A percentile compares a stretch with the other conserved stretches of the same genome.
These are phyloP conservation scores for Arachnomyces sp. DNA, from an alignment of 2,329 filamentous ascomycete genomes.

Conservation along the genomic window DNA sequence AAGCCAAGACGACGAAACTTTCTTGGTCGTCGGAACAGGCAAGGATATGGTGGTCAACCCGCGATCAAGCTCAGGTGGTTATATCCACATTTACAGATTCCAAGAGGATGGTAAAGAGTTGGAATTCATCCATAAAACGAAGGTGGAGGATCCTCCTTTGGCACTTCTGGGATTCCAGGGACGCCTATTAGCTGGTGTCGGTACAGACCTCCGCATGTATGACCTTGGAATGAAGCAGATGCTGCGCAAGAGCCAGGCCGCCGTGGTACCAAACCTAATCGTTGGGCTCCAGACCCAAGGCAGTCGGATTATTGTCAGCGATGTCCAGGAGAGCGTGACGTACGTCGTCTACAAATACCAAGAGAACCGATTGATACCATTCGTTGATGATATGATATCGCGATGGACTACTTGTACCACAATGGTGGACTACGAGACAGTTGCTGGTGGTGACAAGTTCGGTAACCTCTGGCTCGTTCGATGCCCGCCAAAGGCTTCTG, in stretches of 20 bases:
- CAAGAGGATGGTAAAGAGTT: slow-evolving; percentile 77
- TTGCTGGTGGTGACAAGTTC: slow-evolving; percentile 93
- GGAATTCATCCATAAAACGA: slow-evolving; percentile 94
- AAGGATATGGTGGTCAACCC: slow-evolving; percentile 80
- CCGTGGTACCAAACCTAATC: slow-evolving; percentile 73
- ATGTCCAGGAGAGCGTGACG: slow-evolving; percentile 84
- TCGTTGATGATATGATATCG: slow-evolving; percentile 80
- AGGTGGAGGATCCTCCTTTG: slow-evolving; percentile 77
- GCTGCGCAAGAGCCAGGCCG: slow-evolving; percentile 79
- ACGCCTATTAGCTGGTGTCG: slow-evolving; percentile 75
- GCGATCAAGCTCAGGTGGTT: slow-evolving; percentile 66
- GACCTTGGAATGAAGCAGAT: slow-evolving; percentile 90
- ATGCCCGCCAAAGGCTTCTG: slow-evolving; percentile 74
- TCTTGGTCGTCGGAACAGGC: slow-evolving; percentile 87
- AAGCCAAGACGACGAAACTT: slow-evolving; percentile 79
- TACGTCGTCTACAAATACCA: slow-evolving; percentile 91
- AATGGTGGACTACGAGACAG: slow-evolving; percentile 97
- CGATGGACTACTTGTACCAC: slow-evolving; percentile 85
- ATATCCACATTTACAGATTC: slow-evolving; percentile 87
- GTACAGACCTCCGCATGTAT: slow-evolving; percentile 73
- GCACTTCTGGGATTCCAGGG: slow-evolving; percentile 93
- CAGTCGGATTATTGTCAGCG: slow-evolving; percentile 81
- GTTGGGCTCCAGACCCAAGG: slow-evolving; percentile 83
- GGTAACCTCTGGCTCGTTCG: slow-evolving; percentile 92
- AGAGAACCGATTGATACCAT: slow-evolving; percentile 85